Percentiles rank a stretch among this genome's conserved stretches.
phyloP scores from a whole-genome alignment of 345 rosid genomes.

The Camelina laxa region DNA sequence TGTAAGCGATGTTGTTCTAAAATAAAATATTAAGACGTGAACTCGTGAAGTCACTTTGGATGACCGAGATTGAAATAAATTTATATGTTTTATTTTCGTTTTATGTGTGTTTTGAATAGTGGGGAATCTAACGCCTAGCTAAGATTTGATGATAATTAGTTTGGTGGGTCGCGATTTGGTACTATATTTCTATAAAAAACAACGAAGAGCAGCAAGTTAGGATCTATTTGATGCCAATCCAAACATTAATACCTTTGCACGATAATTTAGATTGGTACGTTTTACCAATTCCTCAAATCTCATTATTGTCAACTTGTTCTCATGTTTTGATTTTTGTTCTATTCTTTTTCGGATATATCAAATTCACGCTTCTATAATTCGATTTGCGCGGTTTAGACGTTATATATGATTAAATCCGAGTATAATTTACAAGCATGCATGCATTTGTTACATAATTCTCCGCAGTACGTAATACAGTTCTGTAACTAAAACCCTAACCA shows the following conservation, averaged over 20 bases:
- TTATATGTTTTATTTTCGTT: not conserved
- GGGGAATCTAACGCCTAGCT: constrained; percentile 31
- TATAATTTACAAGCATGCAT: not conserved
- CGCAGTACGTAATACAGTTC: too few species aligned
- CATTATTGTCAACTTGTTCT: constrained; percentile 39
- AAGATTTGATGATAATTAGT: constrained; percentile 39
- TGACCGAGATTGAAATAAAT: not conserved
- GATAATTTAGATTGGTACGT: constrained; percentile 39
- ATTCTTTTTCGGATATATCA: not conserved
- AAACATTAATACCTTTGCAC: constrained; percentile 41
- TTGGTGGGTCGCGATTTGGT: constrained; percentile 39
- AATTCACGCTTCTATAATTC: not conserved
- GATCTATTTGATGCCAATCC: constrained; percentile 34
- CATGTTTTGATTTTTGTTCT: not conserved
- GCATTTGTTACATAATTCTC: too few species aligned
- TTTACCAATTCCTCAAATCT: constrained; percentile 32
- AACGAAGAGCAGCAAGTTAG: constrained; percentile 37
- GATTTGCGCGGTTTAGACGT: not conserved
- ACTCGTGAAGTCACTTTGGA: constrained; percentile 9
- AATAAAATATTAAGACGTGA: not conserved
- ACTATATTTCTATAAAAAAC: constrained; percentile 1
- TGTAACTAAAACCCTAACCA: not conserved
- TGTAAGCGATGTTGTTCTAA: not conserved
- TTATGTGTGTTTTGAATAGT: not conserved
- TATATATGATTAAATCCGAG: not conserved